phyloP scores from a whole-genome alignment of 2,329 filamentous ascomycete genomes.

The Periglandula ipomoeae region DNA sequence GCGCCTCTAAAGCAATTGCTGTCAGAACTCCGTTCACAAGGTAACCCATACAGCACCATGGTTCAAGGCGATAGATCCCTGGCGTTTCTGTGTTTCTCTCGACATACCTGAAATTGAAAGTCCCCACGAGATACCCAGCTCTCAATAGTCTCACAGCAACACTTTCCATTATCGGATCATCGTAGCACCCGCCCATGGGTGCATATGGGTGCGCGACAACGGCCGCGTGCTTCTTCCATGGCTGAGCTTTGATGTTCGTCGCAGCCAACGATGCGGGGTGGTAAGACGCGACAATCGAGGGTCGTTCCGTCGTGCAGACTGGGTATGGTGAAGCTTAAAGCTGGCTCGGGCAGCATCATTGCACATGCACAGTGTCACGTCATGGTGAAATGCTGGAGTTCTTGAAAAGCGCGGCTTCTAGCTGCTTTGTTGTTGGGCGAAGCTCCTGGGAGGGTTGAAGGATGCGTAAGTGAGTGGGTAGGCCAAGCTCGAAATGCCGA shows the following conservation, averaged over 20 bases:
- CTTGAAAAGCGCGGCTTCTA: not conserved
- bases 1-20: slow-evolving; percentile 56
- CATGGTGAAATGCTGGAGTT: not conserved
- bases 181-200: slow-evolving; percentile 73
- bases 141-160: slow-evolving; percentile 56
- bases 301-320: slow-evolving; percentile 69
- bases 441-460: not conserved
- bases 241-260: slow-evolving; percentile 19
- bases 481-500: not conserved
- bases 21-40: not conserved
- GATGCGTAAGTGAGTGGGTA: not conserved
- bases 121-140: slow-evolving; percentile 66
- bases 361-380: slow-evolving; percentile 3
- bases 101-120: slow-evolving; percentile 81
- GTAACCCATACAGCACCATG: not conserved
- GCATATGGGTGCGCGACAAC: slow-evolving; percentile 88
- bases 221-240: slow-evolving; percentile 42
- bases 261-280: slow-evolving; percentile 46
- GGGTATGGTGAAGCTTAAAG: slow-evolving; percentile 66
- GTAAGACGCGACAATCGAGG: slow-evolving; percentile 77
- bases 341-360: slow-evolving; percentile 46
- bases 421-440: not conserved
- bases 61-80: not conserved
- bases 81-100: too few relatives aligned
- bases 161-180: slow-evolving; percentile 70